Conservation (phyloP, 352 stramenopile species). For the Globisporangium camurandrum region DNA sequence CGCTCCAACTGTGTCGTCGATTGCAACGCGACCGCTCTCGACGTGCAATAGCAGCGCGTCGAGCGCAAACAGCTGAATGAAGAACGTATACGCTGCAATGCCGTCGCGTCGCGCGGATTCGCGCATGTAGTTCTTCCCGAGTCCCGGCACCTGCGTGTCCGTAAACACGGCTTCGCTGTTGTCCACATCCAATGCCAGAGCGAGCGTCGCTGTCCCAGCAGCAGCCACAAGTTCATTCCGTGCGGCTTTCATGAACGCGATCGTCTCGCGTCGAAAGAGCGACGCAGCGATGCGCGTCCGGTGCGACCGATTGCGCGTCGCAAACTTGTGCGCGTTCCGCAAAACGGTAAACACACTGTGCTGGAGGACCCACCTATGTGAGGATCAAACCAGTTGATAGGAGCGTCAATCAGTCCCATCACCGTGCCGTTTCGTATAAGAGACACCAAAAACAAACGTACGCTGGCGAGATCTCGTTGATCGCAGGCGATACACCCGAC, state of each 20-base stretch:
- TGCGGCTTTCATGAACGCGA: slow-evolving; percentile 74
- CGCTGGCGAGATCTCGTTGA: slow-evolving; percentile 80
- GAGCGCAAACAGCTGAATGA: slow-evolving; percentile 74
- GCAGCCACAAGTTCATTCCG: slow-evolving; percentile 25
- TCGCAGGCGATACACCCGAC: slow-evolving; percentile 62
- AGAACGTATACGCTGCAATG: slow-evolving; percentile 75
- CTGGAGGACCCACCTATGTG: slow-evolving; percentile 88
- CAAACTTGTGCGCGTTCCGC: slow-evolving; percentile 86
- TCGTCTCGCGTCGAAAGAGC: slow-evolving; percentile 69
- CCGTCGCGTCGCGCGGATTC: slow-evolving; percentile 45
- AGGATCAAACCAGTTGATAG: no score
- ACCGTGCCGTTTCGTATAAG: neutral
- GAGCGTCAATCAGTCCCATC: neutral
- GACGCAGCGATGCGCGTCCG: slow-evolving; percentile 46
- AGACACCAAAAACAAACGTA: slow-evolving; percentile 6
- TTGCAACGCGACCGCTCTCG: slow-evolving; percentile 20
- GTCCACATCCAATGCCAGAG: slow-evolving; percentile 14
- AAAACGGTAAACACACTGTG: slow-evolving; percentile 89
- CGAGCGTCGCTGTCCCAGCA: slow-evolving; percentile 29
- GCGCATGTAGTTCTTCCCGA: slow-evolving; percentile 86
- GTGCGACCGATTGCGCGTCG: slow-evolving; percentile 66
- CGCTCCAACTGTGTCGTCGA: slow-evolving; percentile 21
- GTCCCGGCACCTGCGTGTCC: slow-evolving; percentile 50
- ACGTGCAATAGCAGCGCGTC: slow-evolving; percentile 36
- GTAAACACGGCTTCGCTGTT: slow-evolving; percentile 65